Base-by-base conservation (phyloP, 129 eudicot species). In the Arctium minus region DNA sequence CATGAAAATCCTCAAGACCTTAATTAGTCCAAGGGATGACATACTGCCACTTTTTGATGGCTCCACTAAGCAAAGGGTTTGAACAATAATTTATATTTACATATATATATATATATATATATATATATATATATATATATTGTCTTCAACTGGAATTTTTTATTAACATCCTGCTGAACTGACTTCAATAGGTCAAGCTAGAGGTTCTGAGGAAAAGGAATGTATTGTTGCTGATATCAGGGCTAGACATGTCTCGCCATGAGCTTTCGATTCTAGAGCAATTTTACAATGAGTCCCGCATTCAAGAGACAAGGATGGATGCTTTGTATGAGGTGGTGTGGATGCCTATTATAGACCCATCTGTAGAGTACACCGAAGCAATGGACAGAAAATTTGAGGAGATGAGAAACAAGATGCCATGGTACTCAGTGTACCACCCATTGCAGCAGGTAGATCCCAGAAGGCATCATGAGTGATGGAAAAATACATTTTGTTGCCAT, bases 401-500 rank as follows among this genome's bases (percentile, higher is more conserved):
- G 22, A 70, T 89, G 70, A 78, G 32, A 72, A 82, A 73, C 39
- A 78, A 31, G 9, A 91, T 91, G 95, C 87, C 91, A 35, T 91
- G 95, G 95, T 91, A 87, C 90, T 87, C 89, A 1, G 95, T 91
- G 81, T 70, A 74, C 85, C 91, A 91, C 84, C 95, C 29, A 82
- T 87, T 8, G 33, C 81, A 11, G 84, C 94, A 1, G 96, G 90
- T 2, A 87, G 88, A 84, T 89, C 17, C 98, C 98, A 0, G 90
- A 91, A 65, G 80, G 71, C 44, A 88, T 94, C 89, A 97, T 2
- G 98, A 94, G 82, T 94, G 98, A 94, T 94, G 98, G 97, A 91
- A 75, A 91, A 91, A 74, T 85, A 75, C 77, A 84, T 80, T 72
- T 40, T 92, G 98, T 89, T 94, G 98, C 92, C 92, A 88, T 75